Base-by-base conservation (phyloP, 2,329 filamentous ascomycete genomes). In the Raffaelea deltoideospora region DNA sequence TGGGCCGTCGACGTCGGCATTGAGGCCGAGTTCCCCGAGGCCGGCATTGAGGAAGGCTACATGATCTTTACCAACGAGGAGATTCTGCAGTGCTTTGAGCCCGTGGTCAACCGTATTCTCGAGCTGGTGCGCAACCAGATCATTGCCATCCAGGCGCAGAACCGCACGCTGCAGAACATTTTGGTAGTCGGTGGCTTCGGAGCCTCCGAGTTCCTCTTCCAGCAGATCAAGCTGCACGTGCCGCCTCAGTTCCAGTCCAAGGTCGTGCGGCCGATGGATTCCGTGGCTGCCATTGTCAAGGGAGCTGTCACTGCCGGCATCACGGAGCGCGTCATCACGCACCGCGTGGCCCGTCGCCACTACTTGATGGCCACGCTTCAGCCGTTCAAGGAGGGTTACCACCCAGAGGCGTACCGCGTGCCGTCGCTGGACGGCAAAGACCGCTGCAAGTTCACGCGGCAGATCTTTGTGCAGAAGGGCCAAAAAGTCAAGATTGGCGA, bases 41-140 rank as follows among this genome's bases (percentile, higher is more conserved):
- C 90, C 23, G 87, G 86, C 48, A 96, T 98, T 48, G 90, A 96
- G 62, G 90, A 98, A 60, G 88, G 90, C 35, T 96, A 95, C 65
- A 98, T 98, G 90, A 96, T 88, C 3, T 98, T 98, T 56, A 96
- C 87, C 43, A 96, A 98, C 55, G 90, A 96, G 61, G 90, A 98
- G 60, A 96, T 98, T 50, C 68, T 98, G 48, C 88, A 96, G 63
- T 96, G 90, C 64, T 98, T 96, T 57, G 88, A 96, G 65, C 90
- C 90, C 11, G 90, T 98, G 10, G 88, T 96, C 38, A 95, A 96
- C 65, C 74, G 90, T 40, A 96, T 98, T 54, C 64, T 96, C 48
- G 90, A 96, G 60, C 72, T 96, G 45, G 90, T 96, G 41, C 74
- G 88, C 47, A 96, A 96, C 61, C 90, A 98, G 61, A 96, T 98